phyloP scores from a whole-genome alignment of 2,329 filamentous ascomycete species.

The Podosphaera fusca region DNA sequence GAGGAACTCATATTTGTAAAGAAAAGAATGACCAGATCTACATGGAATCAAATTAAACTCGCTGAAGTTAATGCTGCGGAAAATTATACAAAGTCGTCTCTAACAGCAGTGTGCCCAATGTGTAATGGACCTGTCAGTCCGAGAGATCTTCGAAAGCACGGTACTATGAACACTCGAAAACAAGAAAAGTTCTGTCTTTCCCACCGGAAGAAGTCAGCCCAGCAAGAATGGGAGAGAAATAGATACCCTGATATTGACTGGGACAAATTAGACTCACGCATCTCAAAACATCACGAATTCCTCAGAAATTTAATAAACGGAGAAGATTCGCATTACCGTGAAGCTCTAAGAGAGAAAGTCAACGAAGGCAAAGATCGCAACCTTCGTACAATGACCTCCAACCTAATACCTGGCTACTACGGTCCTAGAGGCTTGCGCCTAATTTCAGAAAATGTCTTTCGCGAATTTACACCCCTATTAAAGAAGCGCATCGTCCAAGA shows the following conservation, averaged over 20 bases:
- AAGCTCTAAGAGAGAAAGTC: slow-evolving; percentile 29
- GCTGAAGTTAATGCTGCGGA: too few relatives aligned
- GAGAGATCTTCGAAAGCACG: slow-evolving; percentile 29
- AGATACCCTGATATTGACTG: slow-evolving; percentile 51
- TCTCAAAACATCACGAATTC: slow-evolving; percentile 29
- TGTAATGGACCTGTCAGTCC: slow-evolving; percentile 37
- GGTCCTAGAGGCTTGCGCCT: slow-evolving; percentile 47
- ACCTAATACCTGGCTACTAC: slow-evolving; percentile 58
- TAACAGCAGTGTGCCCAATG: slow-evolving; percentile 32
- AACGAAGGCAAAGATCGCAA: slow-evolving; percentile 34
- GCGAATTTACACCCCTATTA: slow-evolving; percentile 33
- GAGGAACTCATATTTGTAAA: too few relatives aligned
- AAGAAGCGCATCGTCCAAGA: slow-evolving; percentile 40
- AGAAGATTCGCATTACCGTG: slow-evolving; percentile 33
- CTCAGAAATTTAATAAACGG: slow-evolving; percentile 35
- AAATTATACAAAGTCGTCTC: background rate
- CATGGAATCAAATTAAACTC: too few relatives aligned
- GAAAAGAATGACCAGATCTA: too few relatives aligned
- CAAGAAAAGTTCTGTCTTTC: slow-evolving; percentile 40
- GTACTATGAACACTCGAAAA: slow-evolving; percentile 29
- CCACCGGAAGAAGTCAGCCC: slow-evolving; percentile 34
- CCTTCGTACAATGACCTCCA: slow-evolving; percentile 27
- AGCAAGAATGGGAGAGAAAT: slow-evolving; percentile 20
- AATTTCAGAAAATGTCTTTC: slow-evolving; percentile 49
- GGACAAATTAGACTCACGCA: slow-evolving; percentile 33